Conservation (phyloP, 257 asterid genomes). For the Eucommia ulmoides region DNA sequence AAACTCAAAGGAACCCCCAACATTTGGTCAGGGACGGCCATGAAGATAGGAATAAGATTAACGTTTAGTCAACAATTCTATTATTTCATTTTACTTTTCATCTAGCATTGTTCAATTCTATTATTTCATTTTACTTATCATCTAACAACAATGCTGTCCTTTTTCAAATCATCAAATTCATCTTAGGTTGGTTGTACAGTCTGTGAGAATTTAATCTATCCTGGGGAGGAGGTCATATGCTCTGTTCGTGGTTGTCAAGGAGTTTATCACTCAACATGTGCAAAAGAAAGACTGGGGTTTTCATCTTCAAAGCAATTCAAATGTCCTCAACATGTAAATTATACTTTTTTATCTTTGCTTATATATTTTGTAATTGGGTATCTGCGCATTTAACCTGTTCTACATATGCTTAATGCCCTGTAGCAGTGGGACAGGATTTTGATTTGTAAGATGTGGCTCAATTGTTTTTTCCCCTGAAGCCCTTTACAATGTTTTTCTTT, state of each 20-base stretch:
- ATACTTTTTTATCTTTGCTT: background rate
- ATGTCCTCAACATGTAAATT: conserved; percentile 93
- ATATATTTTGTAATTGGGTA: no score
- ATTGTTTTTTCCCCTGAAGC: no score
- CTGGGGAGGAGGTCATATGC: conserved; percentile 42
- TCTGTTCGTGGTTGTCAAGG: conserved; percentile 50
- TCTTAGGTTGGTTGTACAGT: conserved; percentile 59
- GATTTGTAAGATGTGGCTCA: no score
- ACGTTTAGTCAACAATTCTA: no score
- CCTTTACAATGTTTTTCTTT: no score
- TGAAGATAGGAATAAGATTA: background rate
- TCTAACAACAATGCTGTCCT: conserved; percentile 1
- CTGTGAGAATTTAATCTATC: conserved; percentile 44
- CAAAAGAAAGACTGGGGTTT: conserved; percentile 29
- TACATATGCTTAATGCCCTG: no score
- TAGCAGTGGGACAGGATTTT: no score
- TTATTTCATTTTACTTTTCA: background rate
- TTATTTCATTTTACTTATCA: background rate
- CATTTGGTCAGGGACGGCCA: background rate
- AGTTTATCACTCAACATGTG: conserved; percentile 60
- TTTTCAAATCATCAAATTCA: no score
- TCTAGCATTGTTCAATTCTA: no score
- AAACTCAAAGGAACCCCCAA: background rate
- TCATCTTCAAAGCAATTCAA: conserved; percentile 53
- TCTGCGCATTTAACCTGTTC: no score